A percentile compares a stretch with the other conserved stretches of the same genome.
Conservation (phyloP, 495 filamentous ascomycete species). For the Chaetomium fimeti region DNA sequence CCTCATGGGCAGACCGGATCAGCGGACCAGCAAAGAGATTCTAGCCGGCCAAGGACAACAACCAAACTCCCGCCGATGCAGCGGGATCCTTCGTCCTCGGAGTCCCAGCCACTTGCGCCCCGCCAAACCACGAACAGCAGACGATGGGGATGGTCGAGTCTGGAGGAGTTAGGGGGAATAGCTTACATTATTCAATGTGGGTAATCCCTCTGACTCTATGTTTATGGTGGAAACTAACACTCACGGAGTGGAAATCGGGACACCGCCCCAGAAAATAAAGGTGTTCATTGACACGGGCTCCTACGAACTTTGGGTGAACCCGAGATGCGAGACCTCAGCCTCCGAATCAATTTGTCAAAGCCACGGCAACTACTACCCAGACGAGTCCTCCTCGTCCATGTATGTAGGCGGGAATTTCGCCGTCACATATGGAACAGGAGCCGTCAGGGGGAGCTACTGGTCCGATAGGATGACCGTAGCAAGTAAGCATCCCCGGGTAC, state of each 20-base stretch:
- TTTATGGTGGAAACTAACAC: neutral
- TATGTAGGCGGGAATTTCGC: slow-evolving; percentile 37
- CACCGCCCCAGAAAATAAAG: slow-evolving; percentile 43
- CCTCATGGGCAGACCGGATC: neutral
- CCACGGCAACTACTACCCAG: slow-evolving; percentile 44
- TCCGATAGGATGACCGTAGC: slow-evolving; percentile 43
- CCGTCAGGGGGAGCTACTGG: slow-evolving; percentile 42
- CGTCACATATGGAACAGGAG: slow-evolving; percentile 44
- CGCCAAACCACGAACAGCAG: neutral
- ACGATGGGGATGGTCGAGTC: slow-evolving; percentile 35
- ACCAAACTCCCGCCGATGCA: neutral
- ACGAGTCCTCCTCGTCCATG: slow-evolving; percentile 38
- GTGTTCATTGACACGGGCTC: slow-evolving; percentile 50
- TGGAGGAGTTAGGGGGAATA: slow-evolving; percentile 39
- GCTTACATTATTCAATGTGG: slow-evolving; percentile 44
- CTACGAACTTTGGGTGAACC: slow-evolving; percentile 48
- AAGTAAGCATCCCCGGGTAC: slow-evolving; percentile 27
- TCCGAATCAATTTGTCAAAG: slow-evolving; percentile 37
- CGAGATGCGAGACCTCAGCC: slow-evolving; percentile 41
- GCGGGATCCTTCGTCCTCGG: neutral
- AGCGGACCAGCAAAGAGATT: neutral
- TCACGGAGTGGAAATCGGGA: slow-evolving; percentile 43
- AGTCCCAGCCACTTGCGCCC: neutral
- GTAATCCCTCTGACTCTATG: slow-evolving; percentile 2
- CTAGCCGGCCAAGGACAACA: neutral